Evolutionary conservation across 2,329 filamentous ascomycete genomes (phyloP).

Genomic region (Trichoderma sp.): DNA sequence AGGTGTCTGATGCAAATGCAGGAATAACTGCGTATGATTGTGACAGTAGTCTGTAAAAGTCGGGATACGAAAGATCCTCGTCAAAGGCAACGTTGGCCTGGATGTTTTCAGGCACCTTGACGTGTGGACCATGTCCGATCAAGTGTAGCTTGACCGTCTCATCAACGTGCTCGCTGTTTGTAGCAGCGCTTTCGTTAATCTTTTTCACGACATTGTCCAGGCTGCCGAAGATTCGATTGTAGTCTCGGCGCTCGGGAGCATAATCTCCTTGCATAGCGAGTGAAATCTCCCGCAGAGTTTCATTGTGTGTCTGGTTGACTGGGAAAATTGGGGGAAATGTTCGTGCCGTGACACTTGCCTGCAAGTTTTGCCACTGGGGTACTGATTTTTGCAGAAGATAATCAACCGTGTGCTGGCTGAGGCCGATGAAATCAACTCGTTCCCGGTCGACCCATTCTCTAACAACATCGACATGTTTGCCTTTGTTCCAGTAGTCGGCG

Average conservation of each 20-base stretch:
- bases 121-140: conserved; percentile 7
- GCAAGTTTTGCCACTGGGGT: conserved; percentile 8
- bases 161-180: neutral
- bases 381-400: conserved; percentile 12
- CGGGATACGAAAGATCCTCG: conserved; percentile 12
- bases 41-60: conserved; percentile 10
- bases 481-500: conserved; percentile 8
- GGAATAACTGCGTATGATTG: conserved; percentile 14
- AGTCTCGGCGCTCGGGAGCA: conserved; percentile 15
- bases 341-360: conserved; percentile 12
- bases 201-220: conserved; percentile 9
- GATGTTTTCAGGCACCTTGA: neutral
- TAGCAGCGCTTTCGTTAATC: neutral
- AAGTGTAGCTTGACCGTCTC: conserved; percentile 7
- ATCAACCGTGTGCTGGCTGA: conserved; percentile 13
- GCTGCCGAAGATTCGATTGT: conserved; percentile 11
- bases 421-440: conserved; percentile 10
- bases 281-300: neutral
- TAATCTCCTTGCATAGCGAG: conserved; percentile 14
- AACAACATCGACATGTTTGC: conserved; percentile 8
- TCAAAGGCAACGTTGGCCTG: conserved; percentile 7
- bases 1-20: conserved; percentile 14
- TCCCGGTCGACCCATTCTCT: conserved; percentile 12
- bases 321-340: conserved; percentile 14
- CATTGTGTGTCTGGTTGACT: conserved; percentile 1